These are phyloP conservation scores for Saccharomyces hybrid DNA, from an alignment of 1,139 yeast species.

Conservation along the genomic window DNA sequence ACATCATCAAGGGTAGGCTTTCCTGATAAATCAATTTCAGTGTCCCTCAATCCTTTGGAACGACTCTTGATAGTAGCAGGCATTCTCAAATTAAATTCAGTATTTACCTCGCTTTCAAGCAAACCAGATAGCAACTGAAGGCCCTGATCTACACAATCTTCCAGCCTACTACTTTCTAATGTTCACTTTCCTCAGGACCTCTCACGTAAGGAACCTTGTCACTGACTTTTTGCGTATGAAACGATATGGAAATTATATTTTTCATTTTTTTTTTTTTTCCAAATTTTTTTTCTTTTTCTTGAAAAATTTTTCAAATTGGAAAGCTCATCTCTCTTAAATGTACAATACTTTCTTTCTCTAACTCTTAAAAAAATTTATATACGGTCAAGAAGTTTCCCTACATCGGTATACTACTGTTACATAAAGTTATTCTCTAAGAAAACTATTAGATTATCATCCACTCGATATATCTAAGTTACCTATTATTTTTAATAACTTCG, in stretches of 20 bases:
- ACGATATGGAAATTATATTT: not conserved
- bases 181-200: not conserved
- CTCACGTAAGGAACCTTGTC: not conserved
- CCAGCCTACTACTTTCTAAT: not conserved
- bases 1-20: conserved; percentile 32
- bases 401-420: not conserved
- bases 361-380: not conserved
- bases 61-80: conserved; percentile 43
- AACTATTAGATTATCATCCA: not conserved
- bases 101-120: not conserved
- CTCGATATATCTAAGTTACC: not conserved
- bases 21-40: conserved; percentile 34
- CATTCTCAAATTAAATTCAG: conserved; percentile 27
- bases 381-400: not conserved
- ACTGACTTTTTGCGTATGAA: not conserved
- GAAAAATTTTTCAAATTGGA: conserved; percentile 3
- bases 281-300: not conserved
- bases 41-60: conserved; percentile 41
- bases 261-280: not conserved
- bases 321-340: conserved; percentile 1
- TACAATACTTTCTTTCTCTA: not conserved
- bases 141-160: not conserved
- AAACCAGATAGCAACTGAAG: not conserved
- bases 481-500: conserved; percentile 3
- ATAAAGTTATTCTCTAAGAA: not conserved